Percentiles rank a stretch among this genome's conserved stretches.
These are phyloP conservation scores for Nakazawaea holstii DNA, from an alignment of 805 yeast genomes.

Conservation along the genomic window DNA sequence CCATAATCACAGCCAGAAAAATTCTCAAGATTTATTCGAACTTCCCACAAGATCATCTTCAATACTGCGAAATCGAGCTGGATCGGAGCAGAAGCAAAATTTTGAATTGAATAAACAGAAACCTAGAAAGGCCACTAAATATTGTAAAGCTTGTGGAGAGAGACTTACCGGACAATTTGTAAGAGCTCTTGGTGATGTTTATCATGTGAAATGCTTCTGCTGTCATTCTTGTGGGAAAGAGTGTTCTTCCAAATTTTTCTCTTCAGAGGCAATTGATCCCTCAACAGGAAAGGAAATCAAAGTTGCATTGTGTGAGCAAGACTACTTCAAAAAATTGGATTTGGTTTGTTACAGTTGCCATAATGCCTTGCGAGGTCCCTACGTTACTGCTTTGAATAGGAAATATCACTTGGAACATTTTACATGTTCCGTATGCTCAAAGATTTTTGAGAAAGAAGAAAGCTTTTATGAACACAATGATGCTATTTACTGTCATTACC, in stretches of 20 bases:
- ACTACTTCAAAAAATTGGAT: constrained; percentile 81
- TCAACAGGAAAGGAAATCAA: constrained; percentile 28
- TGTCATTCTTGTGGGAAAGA: constrained; percentile 80
- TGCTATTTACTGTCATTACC: constrained; percentile 83
- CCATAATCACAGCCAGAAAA: not conserved
- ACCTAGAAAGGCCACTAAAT: constrained; percentile 23
- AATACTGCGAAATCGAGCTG: not conserved
- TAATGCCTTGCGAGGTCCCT: constrained; percentile 83
- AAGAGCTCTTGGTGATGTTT: constrained; percentile 73
- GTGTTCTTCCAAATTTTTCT: constrained; percentile 86
- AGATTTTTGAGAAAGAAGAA: constrained; percentile 85
- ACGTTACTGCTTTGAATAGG: constrained; percentile 87
- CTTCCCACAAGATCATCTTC: not conserved
- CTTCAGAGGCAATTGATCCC: constrained; percentile 44
- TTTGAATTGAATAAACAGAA: not conserved
- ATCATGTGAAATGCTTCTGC: constrained; percentile 82
- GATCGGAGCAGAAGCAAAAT: not conserved
- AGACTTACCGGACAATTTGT: constrained; percentile 72
- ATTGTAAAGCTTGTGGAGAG: constrained; percentile 48
- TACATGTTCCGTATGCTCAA: constrained; percentile 81
- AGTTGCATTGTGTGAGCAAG: constrained; percentile 81
- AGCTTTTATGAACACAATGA: constrained; percentile 86
- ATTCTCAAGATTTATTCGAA: not conserved
- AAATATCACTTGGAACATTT: constrained; percentile 95
- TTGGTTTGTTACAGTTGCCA: constrained; percentile 85